These are phyloP conservation scores for Hypoxylon sp. DNA, from an alignment of 2,329 filamentous ascomycete species.

Conservation along the genomic window DNA sequence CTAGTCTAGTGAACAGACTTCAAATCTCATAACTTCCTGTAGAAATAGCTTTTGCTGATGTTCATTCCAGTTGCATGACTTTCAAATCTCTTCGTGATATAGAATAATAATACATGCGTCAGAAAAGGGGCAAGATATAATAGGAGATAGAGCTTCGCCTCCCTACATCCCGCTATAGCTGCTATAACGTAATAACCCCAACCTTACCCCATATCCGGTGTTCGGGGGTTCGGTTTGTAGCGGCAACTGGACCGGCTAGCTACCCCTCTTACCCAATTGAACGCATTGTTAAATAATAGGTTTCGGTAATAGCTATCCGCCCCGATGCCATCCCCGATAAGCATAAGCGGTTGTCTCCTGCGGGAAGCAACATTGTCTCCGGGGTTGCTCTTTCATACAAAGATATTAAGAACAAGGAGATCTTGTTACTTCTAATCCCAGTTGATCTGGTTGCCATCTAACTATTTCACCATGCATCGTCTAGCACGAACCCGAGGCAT, in stretches of 20 bases:
- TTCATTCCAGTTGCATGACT: too few relatives aligned
- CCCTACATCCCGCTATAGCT: slow-evolving; percentile 3
- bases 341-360: slow-evolving; percentile 19
- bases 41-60: too few relatives aligned
- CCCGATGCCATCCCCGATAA: too few relatives aligned
- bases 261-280: slow-evolving; percentile 30
- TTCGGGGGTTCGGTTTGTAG: slow-evolving; percentile 37
- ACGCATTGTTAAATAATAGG: slow-evolving; percentile 13
- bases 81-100: too few relatives aligned
- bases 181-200: slow-evolving; percentile 33
- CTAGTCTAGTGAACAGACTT: slow-evolving; percentile 20
- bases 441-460: not conserved
- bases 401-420: slow-evolving; percentile 5
- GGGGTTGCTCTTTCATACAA: slow-evolving; percentile 12
- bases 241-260: slow-evolving; percentile 32
- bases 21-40: not conserved
- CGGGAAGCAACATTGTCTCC: slow-evolving; percentile 11
- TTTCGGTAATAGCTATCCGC: slow-evolving; percentile 32
- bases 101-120: too few relatives aligned
- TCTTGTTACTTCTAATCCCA: slow-evolving; percentile 1
- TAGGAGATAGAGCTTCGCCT: slow-evolving; percentile 10
- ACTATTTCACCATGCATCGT: slow-evolving; percentile 42
- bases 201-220: slow-evolving; percentile 24
- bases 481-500: slow-evolving; percentile 42
- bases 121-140: too few relatives aligned